Evolutionary conservation across 2,329 filamentous ascomycete genomes (phyloP).

Genomic region (Botrytis elliptica): DNA sequence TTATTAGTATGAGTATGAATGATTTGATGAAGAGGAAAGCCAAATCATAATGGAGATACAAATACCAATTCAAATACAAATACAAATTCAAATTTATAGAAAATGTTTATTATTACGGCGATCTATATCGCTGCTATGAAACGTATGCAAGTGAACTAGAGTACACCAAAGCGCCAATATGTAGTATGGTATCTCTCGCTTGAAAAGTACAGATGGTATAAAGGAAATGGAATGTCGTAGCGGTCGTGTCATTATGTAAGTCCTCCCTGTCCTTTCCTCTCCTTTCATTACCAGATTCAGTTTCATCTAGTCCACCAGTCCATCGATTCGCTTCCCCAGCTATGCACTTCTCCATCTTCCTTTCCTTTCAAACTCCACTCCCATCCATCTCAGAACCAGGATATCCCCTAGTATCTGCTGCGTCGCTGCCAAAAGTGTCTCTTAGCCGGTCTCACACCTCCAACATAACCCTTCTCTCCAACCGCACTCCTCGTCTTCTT

Average conservation of each 20-base stretch:
- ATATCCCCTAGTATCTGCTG: conserved; percentile 20
- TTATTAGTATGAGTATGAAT: too few relatives aligned
- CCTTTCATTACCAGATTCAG: neutral
- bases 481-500: conserved; percentile 24
- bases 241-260: conserved; percentile 1
- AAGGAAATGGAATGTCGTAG: neutral
- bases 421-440: conserved; percentile 30
- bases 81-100: neutral
- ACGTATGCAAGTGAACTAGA: neutral
- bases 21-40: neutral
- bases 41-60: neutral
- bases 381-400: neutral
- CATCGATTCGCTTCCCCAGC: neutral
- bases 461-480: conserved; percentile 26
- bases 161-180: neutral
- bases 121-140: neutral
- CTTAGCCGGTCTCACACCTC: conserved; percentile 20
- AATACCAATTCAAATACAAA: neutral
- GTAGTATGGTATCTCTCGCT: conserved; percentile 11
- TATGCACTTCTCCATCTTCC: neutral
- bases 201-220: neutral
- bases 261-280: too few relatives aligned
- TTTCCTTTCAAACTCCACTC: neutral
- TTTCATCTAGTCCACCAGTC: neutral
- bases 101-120: neutral